Percentiles rank a stretch among this genome's conserved stretches.
Conservation (phyloP, 2,329 filamentous ascomycete genomes). For the Aspergillus eucalypticola region DNA sequence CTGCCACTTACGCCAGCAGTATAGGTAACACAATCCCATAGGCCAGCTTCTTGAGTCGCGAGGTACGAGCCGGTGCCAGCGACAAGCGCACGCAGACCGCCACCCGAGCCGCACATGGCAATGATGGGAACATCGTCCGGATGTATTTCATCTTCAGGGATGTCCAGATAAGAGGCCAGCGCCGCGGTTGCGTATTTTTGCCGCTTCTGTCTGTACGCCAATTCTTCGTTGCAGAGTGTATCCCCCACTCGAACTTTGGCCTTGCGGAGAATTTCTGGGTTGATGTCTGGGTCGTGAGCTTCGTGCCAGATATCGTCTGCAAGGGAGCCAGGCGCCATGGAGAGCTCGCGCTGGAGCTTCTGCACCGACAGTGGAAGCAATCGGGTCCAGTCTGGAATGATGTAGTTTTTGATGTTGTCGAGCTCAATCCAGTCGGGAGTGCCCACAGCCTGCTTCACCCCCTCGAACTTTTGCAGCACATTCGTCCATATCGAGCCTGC, state of each 20-base stretch:
- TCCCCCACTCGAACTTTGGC: conserved; percentile 79
- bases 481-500: conserved; percentile 46
- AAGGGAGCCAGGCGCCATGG: conserved; percentile 81
- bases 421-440: conserved; percentile 47
- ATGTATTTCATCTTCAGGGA: conserved; percentile 79
- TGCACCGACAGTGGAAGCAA: conserved; percentile 72
- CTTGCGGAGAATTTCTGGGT: conserved; percentile 83
- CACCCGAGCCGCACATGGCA: conserved; percentile 91
- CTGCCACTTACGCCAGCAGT: conserved; percentile 93
- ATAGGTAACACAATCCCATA: conserved; percentile 94
- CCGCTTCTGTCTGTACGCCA: conserved; percentile 69
- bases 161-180: conserved; percentile 76
- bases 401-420: conserved; percentile 64
- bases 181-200: conserved; percentile 69
- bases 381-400: conserved; percentile 82
- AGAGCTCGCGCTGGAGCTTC: conserved; percentile 85
- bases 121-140: conserved; percentile 91
- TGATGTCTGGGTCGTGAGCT: conserved; percentile 76
- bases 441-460: conserved; percentile 42
- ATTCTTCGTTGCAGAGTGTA: conserved; percentile 80
- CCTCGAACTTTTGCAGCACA: conserved; percentile 53
- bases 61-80: conserved; percentile 86
- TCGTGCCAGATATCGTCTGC: conserved; percentile 93
- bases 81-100: conserved; percentile 84
- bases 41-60: conserved; percentile 78